Evolutionary conservation across 1,139 yeast genomes (phyloP), one percentile per base, ranked within the genome.

Genomic region (Blastobotrys elegans): DNA sequence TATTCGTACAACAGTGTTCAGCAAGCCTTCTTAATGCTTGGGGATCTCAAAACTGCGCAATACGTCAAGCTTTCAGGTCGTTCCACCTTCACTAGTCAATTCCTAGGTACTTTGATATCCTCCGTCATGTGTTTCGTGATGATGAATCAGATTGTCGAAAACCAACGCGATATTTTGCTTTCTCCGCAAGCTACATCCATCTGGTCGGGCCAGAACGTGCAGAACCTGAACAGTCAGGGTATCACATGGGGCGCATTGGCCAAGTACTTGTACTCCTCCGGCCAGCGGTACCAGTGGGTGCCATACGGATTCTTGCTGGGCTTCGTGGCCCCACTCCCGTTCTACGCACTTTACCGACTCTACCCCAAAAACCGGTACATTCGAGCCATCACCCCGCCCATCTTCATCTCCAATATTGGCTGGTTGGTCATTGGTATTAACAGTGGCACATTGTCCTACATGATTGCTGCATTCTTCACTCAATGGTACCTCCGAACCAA

Each of bases 31-130:
- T 47, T 46, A 34, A 54, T 55, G 61, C 53, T 48, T 49, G 76
- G 69, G 60, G 78, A 74, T 64, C 70, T 71, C 74, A 76, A 74
- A 62, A 70, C 72, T 60, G 79, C 77, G 46, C 77, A 74, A 57
- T 74, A 74, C 63, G 70, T 73, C 74, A 75, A 74, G 63, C 61
- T 72, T 36, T 69, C 73, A 20, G 78, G 77, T 41, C 64, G 73
- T 53, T 56, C 66, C 47, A 64, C 72, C 45, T 74, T 74, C 57
- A 55, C 66, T 51, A 73, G 73, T 11, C 77, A 74, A 63, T 66
- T 73, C 47, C 42, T 61, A 41, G 77, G 77, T 37, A 67, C 74
- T 40, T 39, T 53, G n/a, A 43, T 54, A 46, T 63, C 62, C 27
- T 54, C 63, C 20, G 56, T 58, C 43, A 57, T 59, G 56, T 59